phyloP scores from a whole-genome alignment of 768 basidiomycete genomes.

The Kwoniella sp. region DNA sequence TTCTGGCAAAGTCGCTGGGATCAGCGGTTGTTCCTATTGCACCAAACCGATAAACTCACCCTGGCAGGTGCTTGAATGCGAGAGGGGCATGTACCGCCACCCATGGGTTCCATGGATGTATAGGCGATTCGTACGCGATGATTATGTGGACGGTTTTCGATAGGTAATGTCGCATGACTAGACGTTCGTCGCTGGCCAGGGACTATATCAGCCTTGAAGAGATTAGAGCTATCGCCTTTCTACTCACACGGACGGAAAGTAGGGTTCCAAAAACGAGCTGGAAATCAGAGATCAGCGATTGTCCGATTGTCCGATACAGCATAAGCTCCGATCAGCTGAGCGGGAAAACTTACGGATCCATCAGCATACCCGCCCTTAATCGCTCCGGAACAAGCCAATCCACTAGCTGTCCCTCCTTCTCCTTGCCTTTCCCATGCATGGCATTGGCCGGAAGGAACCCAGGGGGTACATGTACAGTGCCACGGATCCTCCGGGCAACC shows the following conservation, averaged over 20 bases:
- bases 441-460: constrained; percentile 14
- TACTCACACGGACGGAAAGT: constrained; percentile 31
- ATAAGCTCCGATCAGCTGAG: neutral
- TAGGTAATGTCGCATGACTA: constrained; percentile 40
- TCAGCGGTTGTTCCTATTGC: neutral
- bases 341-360: constrained; percentile 25
- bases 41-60: constrained; percentile 3
- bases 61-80: constrained; percentile 26
- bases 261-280: constrained; percentile 31
- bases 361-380: constrained; percentile 25
- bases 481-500: neutral
- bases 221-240: neutral
- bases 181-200: constrained; percentile 23
- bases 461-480: constrained; percentile 12
- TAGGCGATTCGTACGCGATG: constrained; percentile 29
- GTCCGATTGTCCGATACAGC: too few species aligned
- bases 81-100: constrained; percentile 23
- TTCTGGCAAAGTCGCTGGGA: constrained; percentile 1
- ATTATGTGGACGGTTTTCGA: constrained; percentile 32
- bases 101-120: constrained; percentile 38
- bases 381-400: constrained; percentile 14
- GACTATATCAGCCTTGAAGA: neutral
- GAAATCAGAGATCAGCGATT: too few species aligned
- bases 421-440: constrained; percentile 1
- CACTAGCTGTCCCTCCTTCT: constrained; percentile 6